These are phyloP conservation scores for Colletotrichum sp. DNA, from an alignment of 2,329 filamentous ascomycete species.

Conservation along the genomic window DNA sequence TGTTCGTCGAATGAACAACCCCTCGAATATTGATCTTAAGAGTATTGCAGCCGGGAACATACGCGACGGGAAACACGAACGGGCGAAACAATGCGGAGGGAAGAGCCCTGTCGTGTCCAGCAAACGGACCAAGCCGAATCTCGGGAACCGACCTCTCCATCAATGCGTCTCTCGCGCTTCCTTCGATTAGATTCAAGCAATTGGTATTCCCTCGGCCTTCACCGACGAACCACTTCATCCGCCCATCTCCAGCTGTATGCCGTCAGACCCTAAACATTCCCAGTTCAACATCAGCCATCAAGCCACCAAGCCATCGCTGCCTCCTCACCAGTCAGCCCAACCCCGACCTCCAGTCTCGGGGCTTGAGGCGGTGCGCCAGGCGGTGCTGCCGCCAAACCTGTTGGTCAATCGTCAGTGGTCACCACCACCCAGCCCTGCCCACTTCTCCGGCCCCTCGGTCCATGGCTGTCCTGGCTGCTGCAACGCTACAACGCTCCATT, in stretches of 20 bases:
- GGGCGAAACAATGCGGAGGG: neutral
- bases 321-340: constrained; percentile 5
- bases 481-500: neutral
- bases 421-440: neutral
- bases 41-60: neutral
- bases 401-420: neutral
- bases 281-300: neutral
- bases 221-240: neutral
- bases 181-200: neutral
- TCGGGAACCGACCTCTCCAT: neutral
- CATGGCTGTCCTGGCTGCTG: neutral
- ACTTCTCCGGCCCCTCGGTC: neutral
- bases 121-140: neutral
- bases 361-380: constrained; percentile 9
- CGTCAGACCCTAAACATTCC: neutral
- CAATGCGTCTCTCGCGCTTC: neutral
- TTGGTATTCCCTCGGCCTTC: neutral
- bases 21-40: neutral
- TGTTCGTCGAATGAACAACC: neutral
- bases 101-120: neutral
- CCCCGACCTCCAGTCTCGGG: neutral
- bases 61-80: neutral
- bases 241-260: neutral
- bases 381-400: neutral
- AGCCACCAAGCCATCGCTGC: neutral